Conservation (phyloP, 176 grass and related monocot genomes). For the Carex scoparia region DNA sequence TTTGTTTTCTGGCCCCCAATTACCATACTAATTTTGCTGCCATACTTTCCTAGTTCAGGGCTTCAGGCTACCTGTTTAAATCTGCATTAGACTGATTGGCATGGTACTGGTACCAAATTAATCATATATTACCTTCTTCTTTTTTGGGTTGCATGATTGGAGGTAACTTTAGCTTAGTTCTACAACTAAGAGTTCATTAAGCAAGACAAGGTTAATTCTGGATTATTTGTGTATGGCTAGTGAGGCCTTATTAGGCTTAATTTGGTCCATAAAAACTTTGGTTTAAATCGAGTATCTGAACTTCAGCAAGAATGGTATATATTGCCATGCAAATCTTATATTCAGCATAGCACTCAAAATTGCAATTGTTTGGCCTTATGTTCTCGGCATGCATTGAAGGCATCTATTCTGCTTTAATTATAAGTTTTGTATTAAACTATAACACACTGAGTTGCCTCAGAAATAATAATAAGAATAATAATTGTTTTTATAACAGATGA, state of each 20-base stretch:
- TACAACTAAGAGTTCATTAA: not conserved
- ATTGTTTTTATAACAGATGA: slow-evolving; percentile 38
- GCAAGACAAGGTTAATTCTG: not conserved
- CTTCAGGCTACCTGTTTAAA: not conserved
- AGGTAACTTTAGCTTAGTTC: not conserved
- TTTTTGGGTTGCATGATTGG: not conserved
- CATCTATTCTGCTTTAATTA: not conserved
- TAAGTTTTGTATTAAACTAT: slow-evolving; percentile 21
- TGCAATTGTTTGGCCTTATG: too few relatives aligned
- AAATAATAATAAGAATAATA: slow-evolving; percentile 6
- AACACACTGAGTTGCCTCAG: not conserved
- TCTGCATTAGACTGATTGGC: not conserved
- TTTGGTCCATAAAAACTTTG: too few relatives aligned
- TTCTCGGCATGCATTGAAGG: too few relatives aligned
- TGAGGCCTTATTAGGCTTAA: too few relatives aligned
- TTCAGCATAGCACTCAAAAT: too few relatives aligned
- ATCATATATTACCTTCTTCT: not conserved
- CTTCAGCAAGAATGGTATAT: too few relatives aligned
- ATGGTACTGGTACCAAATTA: not conserved
- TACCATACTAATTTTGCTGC: not conserved
- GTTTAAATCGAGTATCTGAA: too few relatives aligned
- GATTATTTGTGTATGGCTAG: not conserved
- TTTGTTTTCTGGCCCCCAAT: not conserved
- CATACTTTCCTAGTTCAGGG: not conserved
- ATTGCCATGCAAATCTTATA: too few relatives aligned